These are phyloP conservation scores for Chlamydomonas schloesseri DNA, from an alignment of 139 green algal species.

Conservation along the genomic window DNA sequence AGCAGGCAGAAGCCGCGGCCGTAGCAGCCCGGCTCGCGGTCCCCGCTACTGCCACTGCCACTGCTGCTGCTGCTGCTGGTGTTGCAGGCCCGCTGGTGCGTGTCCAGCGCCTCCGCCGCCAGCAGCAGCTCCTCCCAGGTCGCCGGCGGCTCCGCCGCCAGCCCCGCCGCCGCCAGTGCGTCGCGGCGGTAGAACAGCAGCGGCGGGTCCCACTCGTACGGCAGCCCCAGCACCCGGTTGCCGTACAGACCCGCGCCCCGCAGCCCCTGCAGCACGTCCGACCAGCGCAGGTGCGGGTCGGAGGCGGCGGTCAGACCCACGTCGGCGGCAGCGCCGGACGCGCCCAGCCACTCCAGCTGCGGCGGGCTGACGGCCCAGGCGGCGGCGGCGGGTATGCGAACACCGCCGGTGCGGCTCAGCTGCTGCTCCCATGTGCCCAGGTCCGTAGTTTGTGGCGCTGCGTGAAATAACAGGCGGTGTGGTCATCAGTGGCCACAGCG, in stretches of 20 bases:
- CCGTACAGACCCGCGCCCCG: background rate
- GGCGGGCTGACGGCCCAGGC: conserved; percentile 9
- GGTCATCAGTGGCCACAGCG: no score
- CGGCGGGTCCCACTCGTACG: conserved; percentile 25
- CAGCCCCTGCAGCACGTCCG: background rate
- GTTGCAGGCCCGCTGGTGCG: background rate
- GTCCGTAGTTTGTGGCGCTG: background rate
- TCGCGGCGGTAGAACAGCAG: conserved; percentile 31
- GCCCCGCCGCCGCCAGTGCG: background rate
- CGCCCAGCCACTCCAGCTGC: conserved; percentile 9
- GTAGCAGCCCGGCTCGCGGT: conserved; percentile 1
- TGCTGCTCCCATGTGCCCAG: conserved; percentile 10
- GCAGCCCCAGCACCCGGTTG: background rate
- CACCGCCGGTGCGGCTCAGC: conserved; percentile 9
- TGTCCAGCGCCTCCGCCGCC: background rate
- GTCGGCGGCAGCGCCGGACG: background rate
- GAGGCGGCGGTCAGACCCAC: background rate
- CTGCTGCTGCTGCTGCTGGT: background rate
- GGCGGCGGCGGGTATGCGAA: background rate
- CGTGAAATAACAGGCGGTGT: no score
- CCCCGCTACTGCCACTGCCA: background rate
- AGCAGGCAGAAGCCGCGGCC: conserved; percentile 20
- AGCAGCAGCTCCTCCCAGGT: conserved; percentile 3
- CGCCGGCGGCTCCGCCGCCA: background rate
- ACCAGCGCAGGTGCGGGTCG: background rate